Evolutionary conservation across 805 yeast species (phyloP), one percentile per base, ranked within the genome.

Genomic region (Kuraishia cidri): DNA sequence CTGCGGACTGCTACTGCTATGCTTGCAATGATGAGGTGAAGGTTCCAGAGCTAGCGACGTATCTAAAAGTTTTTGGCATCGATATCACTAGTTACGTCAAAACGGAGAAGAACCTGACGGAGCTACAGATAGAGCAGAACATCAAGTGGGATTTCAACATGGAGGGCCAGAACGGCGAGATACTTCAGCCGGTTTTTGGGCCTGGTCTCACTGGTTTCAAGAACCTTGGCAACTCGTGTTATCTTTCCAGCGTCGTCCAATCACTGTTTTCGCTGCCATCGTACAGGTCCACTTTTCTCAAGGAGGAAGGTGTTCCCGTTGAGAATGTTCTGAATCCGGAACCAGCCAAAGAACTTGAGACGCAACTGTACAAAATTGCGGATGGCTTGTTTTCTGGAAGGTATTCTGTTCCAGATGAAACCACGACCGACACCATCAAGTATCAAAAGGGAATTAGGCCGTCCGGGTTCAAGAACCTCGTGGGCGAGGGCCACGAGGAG

Each of bases 151-250:
- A 90, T 41, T 92, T 92, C 58, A 74, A 76, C 38, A 72, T 88
- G 72, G 77, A 76, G 11, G 77, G 78, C 32, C 72, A 75, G 1
- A 62, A 75, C 38, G 96, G 96, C 24, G 72, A 69, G 29, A 68
- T 68, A 30, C 59, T 82, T 33, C 46, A 53, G 9, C 84, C 85
- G 2, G 60, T 90, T 1, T 75, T 67, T 50, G 98, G 97, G 0
- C 62, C 75, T 5, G 83, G 75, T 0, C 61, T 82, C 21, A 84
- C 94, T 0, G 99, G 98, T 0, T 58, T 92, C 50, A 75, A 81
- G 44, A 92, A 92, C 48, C 59, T 92, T 41, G 98, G 98, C 3
- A 92, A 92, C 47, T 80, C 95, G 0, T 92, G 98, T 57, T 92
- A 92, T 50, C 45, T 92, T 39, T 82, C 87, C 30, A 80, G 95